phyloP scores from a whole-genome alignment of 2,329 filamentous ascomycete genomes.

The Bipolaris cookei region DNA sequence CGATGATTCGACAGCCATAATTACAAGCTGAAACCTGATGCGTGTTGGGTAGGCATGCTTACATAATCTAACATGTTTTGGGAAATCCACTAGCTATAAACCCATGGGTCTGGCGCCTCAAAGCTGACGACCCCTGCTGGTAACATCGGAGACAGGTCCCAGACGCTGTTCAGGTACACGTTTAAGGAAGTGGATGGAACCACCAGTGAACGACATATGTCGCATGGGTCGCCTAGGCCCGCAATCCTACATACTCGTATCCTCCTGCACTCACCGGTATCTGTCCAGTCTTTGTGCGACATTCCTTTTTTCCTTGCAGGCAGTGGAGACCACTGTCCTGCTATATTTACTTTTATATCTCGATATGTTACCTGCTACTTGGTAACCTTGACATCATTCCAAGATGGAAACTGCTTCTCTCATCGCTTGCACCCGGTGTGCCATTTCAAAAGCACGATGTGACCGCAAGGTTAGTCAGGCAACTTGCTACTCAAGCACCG shows the following conservation, averaged over 20 bases:
- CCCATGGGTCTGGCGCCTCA: neutral
- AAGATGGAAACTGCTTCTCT: conserved; percentile 8
- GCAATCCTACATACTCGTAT: neutral
- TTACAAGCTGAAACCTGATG: neutral
- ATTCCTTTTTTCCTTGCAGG: neutral
- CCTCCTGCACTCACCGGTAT: neutral
- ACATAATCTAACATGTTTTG: conserved; percentile 4
- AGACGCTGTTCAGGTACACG: neutral
- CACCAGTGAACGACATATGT: neutral
- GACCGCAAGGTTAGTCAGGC: conserved; percentile 9
- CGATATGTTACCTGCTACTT: neutral
- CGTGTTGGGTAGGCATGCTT: neutral
- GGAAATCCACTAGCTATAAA: neutral
- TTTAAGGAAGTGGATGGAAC: neutral
- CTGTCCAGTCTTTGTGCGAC: neutral
- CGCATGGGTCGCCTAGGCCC: neutral
- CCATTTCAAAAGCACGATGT: conserved; percentile 13
- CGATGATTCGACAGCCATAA: too few relatives aligned
- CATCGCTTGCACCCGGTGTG: conserved; percentile 15
- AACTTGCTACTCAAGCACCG: neutral
- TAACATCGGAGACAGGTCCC: neutral
- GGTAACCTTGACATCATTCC: neutral
- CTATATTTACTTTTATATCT: neutral
- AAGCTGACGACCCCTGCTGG: neutral
- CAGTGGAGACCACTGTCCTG: neutral